Conservation (phyloP, 129 eudicot genomes). For the Flaveria sonorensis region DNA sequence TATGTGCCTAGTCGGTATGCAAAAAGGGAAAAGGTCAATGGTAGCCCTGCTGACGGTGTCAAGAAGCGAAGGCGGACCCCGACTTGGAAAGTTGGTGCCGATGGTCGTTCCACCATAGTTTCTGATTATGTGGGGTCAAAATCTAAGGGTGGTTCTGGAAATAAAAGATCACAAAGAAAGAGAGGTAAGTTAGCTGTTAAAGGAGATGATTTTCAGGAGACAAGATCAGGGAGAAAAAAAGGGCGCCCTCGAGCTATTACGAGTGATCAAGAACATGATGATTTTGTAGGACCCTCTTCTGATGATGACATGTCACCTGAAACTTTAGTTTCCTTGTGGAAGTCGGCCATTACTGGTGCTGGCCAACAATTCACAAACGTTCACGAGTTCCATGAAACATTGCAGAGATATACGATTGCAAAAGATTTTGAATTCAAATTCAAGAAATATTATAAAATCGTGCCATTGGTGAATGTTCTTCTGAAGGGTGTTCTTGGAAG, state of each 20-base stretch:
- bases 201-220: slow-evolving; percentile 39
- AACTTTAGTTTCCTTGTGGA: slow-evolving; percentile 53
- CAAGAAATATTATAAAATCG: slow-evolving; percentile 61
- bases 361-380: slow-evolving; percentile 29
- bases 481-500: slow-evolving; percentile 76
- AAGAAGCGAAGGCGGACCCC: slow-evolving; percentile 76
- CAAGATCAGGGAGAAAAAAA: slow-evolving; percentile 40
- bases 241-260: slow-evolving; percentile 23
- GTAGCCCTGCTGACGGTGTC: slow-evolving; percentile 66
- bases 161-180: slow-evolving; percentile 37
- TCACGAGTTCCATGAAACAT: slow-evolving; percentile 62
- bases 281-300: not conserved
- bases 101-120: slow-evolving; percentile 57
- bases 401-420: slow-evolving; percentile 69
- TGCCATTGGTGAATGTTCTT: slow-evolving; percentile 60
- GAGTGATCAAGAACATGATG: slow-evolving; percentile 11
- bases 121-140: slow-evolving; percentile 39
- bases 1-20: slow-evolving; percentile 27
- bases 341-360: slow-evolving; percentile 38
- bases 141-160: slow-evolving; percentile 22
- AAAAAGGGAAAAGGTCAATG: slow-evolving; percentile 7
- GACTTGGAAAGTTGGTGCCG: slow-evolving; percentile 63
- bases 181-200: slow-evolving; percentile 33
- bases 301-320: slow-evolving; percentile 42
- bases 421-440: slow-evolving; percentile 58